A percentile compares a stretch with the other conserved stretches of the same genome.
Evolutionary conservation across 1,284 basidiomycete species (phyloP).

Genomic region (Anthracocystis walkeri): DNA sequence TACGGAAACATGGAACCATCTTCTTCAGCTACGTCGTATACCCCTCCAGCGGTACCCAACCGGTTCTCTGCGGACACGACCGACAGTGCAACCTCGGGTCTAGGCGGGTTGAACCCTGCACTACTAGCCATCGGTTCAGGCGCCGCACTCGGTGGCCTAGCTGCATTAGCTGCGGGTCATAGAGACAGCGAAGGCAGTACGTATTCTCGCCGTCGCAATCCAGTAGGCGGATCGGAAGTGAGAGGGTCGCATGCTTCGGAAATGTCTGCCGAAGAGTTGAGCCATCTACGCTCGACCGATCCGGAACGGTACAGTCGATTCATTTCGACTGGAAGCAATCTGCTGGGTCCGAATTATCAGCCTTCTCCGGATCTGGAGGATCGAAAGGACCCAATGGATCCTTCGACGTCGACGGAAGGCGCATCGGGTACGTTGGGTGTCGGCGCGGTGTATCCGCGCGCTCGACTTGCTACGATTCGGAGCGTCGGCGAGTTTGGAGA

Average conservation of each 20-base stretch:
- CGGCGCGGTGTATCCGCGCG: slow-evolving; percentile 10
- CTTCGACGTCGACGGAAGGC: background rate
- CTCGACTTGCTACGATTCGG: slow-evolving; percentile 51
- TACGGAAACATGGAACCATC: slow-evolving; percentile 20
- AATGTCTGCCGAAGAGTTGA: slow-evolving; percentile 31
- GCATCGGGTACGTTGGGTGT: slow-evolving; percentile 6
- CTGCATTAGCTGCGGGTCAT: slow-evolving; percentile 54
- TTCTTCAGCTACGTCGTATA: background rate
- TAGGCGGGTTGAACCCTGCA: slow-evolving; percentile 27
- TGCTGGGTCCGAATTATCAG: slow-evolving; percentile 50
- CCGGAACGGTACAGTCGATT: slow-evolving; percentile 53
- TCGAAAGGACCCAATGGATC: slow-evolving; percentile 6
- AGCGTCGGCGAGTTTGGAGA: slow-evolving; percentile 60
- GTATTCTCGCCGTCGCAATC: slow-evolving; percentile 19
- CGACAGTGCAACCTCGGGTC: slow-evolving; percentile 15
- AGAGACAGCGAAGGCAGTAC: slow-evolving; percentile 51
- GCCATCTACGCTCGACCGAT: slow-evolving; percentile 33
- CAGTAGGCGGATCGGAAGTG: background rate
- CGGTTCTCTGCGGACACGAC: slow-evolving; percentile 27
- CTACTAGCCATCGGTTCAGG: slow-evolving; percentile 39
- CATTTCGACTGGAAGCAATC: slow-evolving; percentile 49
- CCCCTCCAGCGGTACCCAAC: slow-evolving; percentile 6
- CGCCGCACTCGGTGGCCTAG: slow-evolving; percentile 42
- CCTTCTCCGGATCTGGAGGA: slow-evolving; percentile 22
- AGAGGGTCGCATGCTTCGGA: slow-evolving; percentile 19